Evolutionary conservation across 345 rosid genomes (phyloP), one percentile per base, ranked within the genome.

Genomic region (Syzygium grande): DNA sequence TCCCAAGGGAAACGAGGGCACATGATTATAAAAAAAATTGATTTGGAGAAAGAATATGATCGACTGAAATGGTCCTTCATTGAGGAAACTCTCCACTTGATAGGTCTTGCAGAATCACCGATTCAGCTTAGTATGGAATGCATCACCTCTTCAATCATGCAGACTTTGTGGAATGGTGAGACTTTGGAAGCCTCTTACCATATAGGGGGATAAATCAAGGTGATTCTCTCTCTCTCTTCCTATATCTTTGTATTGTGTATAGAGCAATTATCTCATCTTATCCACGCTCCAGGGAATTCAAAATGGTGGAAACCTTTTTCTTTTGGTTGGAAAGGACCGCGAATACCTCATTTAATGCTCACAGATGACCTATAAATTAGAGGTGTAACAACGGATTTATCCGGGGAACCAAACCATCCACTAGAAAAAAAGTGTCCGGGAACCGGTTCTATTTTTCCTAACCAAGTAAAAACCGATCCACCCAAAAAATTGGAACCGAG

Each of bases 211-310:
- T 80, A 4, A 1, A 0, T 12, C n/a, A 80, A 51, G 85, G 54
- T 11, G 49, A 51, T 15, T 53, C 15, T 15, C 52, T 53, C 7
- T 15, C 51, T 80, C 30, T 80, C 53, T 55, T 11, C 59, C 5
- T 6, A 22, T 56, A 22, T 56, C 59, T 56, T 22, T 56, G 61
- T 22, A 56, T 56, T 56, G 2, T 56, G 61, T 56, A 56, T 22
- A 0, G 1, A 56, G 12, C 5, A 0, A 56, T 56, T 56, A 0
- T 56, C 61, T 56, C n/a, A 9, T 56, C n/a, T 56, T 56, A 4
- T 56, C n/a, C 25, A 56, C 9, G 61, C 5, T 22, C 0, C 0
- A 23, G 12, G 23, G 27, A 56, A 56, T 56, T 56, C 61, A 56
- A 56, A 56, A 23, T 11, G 11, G 8, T 22, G 61, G 12, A 23